Evolutionary conservation across 257 asterid genomes (phyloP).

Genomic region (Leptodermis oblonga): DNA sequence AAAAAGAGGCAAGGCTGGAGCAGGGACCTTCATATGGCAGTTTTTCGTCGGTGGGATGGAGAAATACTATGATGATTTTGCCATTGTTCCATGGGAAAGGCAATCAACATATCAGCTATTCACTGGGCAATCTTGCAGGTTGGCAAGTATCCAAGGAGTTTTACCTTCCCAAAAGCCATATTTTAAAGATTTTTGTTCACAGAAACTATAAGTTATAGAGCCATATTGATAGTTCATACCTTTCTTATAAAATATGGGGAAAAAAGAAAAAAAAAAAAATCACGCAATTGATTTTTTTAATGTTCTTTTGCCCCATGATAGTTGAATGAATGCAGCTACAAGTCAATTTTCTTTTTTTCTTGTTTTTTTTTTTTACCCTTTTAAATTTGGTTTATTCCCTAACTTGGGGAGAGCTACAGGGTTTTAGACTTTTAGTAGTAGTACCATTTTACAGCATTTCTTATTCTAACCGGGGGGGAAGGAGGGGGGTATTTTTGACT

Average conservation of each 20-base stretch:
- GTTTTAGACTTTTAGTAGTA: slow-evolving; percentile 1
- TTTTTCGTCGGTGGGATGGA: slow-evolving; percentile 91
- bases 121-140: slow-evolving; percentile 75
- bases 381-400: slow-evolving; percentile 6
- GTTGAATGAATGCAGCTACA: neutral
- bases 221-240: too few species aligned
- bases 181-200: slow-evolving; percentile 60
- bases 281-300: neutral
- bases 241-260: neutral
- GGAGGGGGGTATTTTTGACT: too few species aligned
- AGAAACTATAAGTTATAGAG: too few species aligned
- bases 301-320: neutral
- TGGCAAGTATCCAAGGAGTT: slow-evolving; percentile 82
- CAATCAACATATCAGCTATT: slow-evolving; percentile 58
- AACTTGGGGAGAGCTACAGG: slow-evolving; percentile 3
- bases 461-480: too few species aligned
- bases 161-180: slow-evolving; percentile 62
- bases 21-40: slow-evolving; percentile 92
- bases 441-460: too few species aligned
- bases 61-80: slow-evolving; percentile 82
- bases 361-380: neutral
- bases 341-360: neutral
- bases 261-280: too few species aligned
- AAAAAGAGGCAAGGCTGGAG: slow-evolving; percentile 54
- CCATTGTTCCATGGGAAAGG: slow-evolving; percentile 82